These are phyloP conservation scores for Pythium rishiriense DNA, from an alignment of 352 stramenopile species.

Conservation along the genomic window DNA sequence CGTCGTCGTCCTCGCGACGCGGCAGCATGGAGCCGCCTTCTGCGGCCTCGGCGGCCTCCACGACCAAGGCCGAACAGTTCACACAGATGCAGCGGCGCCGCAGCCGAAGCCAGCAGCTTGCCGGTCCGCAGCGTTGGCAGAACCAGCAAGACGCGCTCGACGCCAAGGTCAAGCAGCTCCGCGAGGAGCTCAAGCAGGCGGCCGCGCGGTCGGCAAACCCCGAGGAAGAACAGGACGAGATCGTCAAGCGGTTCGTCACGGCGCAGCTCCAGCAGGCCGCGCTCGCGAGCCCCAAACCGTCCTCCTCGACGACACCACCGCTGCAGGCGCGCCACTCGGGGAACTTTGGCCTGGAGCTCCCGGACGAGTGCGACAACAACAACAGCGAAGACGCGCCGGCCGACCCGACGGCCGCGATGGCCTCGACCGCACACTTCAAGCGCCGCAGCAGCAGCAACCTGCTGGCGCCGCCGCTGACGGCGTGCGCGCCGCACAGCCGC, in stretches of 20 bases:
- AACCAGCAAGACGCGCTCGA: conserved; percentile 26
- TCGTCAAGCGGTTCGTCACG: conserved; percentile 65
- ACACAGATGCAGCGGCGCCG: conserved; percentile 7
- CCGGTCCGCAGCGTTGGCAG: background rate
- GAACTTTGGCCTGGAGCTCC: conserved; percentile 24
- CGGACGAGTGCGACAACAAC: conserved; percentile 33
- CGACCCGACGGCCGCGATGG: background rate
- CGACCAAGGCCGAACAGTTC: conserved; percentile 24
- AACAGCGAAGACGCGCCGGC: conserved; percentile 10
- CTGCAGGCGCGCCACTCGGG: conserved; percentile 19
- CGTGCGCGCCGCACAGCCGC: conserved; percentile 9
- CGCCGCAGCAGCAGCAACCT: background rate
- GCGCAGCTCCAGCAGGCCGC: conserved; percentile 54
- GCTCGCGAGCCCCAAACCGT: conserved; percentile 4
- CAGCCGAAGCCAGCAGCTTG: conserved; percentile 16
- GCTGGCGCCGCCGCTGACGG: conserved; percentile 18
- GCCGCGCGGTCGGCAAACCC: conserved; percentile 22
- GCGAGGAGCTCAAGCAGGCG: conserved; percentile 23
- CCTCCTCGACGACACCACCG: background rate
- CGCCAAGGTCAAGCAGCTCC: conserved; percentile 24
- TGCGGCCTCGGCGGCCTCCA: conserved; percentile 7
- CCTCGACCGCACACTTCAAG: conserved; percentile 4
- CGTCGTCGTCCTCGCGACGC: too few species aligned
- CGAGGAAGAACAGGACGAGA: conserved; percentile 55
- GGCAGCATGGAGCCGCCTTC: too few species aligned